Base-by-base conservation (phyloP, 257 asterid genomes). In the Fraxinus quadrangulata region DNA sequence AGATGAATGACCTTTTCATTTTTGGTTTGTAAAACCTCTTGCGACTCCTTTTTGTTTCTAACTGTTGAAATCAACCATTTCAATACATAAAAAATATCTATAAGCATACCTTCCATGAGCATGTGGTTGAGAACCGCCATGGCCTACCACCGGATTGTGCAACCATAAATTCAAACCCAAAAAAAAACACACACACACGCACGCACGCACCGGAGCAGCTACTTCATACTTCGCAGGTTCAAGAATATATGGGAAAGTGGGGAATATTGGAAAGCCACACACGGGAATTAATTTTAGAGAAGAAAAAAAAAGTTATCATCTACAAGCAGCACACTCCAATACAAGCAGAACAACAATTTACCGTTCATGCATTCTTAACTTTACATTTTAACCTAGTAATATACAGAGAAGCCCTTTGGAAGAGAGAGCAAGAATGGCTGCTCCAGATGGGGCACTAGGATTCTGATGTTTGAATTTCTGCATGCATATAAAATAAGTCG, bases 401-500 rank as follows among this genome's bases (percentile, higher is more conserved):
- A 9, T 67, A 67, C 74, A 73, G 56, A 73, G 75, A 61, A 10
- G 68, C 66, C 75, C 14, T 17, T 19, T 63, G 21, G 66, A 71
- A 39, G 70, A 36, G 4, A 24, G 16, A 37, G 66, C 59, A n/a
- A 65, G 67, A 47, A 1, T 70, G 51, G 67, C 14, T 72, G 66
- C 71, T 21, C 73, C 13, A 5, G 75, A 73, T 39, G 23, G 19
- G 17, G 49, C 37, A 1, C 72, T 82, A 80, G 0, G 74, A 74
- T 72, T 75, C 85, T 34, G 79, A 40, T 71, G 81, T 51, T 76
- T 79, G 76, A 56, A 76, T 71, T 42, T 78, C 87, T 81, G 79
- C 69, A 26, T 24, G 16, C 69, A 23, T 24, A 63, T 24, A 10
- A 63, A 12, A 8, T 61, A 61, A 61, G 68, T 61, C 3, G 33